phyloP scores from a whole-genome alignment of 805 yeast species.

The Spathaspora gorwiae region DNA sequence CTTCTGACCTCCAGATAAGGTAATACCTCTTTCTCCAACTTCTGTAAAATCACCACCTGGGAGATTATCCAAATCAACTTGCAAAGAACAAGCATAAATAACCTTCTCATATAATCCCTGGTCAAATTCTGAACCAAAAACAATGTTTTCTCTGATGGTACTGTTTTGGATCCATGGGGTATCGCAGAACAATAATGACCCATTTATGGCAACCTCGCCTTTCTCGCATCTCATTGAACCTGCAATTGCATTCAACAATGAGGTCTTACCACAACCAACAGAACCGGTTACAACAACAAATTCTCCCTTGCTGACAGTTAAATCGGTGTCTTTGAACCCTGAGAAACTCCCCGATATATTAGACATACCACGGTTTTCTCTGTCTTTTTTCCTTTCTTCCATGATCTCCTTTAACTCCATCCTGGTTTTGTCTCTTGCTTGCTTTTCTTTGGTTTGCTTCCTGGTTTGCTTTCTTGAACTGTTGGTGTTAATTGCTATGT shows the following conservation, averaged over 20 bases:
- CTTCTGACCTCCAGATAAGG: slow-evolving; percentile 87
- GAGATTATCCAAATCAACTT: slow-evolving; percentile 58
- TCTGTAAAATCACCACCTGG: slow-evolving; percentile 76
- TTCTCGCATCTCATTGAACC: slow-evolving; percentile 59
- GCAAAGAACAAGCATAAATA: slow-evolving; percentile 61
- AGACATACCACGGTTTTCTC: too few species aligned
- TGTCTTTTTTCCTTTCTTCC: too few species aligned
- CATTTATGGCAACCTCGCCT: slow-evolving; percentile 53
- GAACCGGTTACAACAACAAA: slow-evolving; percentile 73
- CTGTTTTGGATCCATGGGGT: slow-evolving; percentile 84
- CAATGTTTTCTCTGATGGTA: slow-evolving; percentile 69
- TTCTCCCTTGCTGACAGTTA: slow-evolving; percentile 58
- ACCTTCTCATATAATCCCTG: slow-evolving; percentile 48
- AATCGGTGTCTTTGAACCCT: slow-evolving; percentile 48
- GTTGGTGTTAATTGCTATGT: too few species aligned
- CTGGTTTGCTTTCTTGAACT: too few species aligned
- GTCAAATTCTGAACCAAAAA: slow-evolving; percentile 59
- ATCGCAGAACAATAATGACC: slow-evolving; percentile 52
- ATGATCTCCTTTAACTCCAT: too few species aligned
- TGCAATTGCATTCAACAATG: slow-evolving; percentile 63
- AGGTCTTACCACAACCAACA: slow-evolving; percentile 80
- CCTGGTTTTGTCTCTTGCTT: too few species aligned
- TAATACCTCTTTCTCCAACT: slow-evolving; percentile 83
- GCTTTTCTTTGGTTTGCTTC: too few species aligned
- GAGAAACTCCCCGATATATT: slow-evolving; percentile 17